A percentile compares a stretch with the other conserved stretches of the same genome.
phyloP scores from a whole-genome alignment of 306 rosid genomes.

The Rosa chinensis region DNA sequence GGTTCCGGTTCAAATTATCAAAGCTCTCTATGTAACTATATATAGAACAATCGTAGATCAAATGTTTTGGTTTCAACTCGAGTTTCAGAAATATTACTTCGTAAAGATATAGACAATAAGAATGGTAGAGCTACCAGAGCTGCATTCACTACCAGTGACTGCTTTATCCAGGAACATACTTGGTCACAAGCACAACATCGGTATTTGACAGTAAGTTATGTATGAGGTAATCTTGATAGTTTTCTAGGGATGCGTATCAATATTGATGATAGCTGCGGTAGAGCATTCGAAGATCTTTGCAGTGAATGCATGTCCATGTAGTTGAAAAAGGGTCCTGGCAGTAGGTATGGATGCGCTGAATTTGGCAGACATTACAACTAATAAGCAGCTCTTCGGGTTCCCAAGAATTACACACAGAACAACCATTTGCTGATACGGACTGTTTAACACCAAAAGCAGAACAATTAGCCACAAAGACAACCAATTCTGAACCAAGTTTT shows the following conservation, averaged over 20 bases:
- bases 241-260: conserved; percentile 11
- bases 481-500: conserved; percentile 26
- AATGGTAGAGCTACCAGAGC: background rate
- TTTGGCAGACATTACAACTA: conserved; percentile 49
- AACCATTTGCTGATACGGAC: conserved; percentile 41
- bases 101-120: background rate
- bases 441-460: conserved; percentile 29
- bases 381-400: conserved; percentile 80
- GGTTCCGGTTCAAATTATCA: background rate
- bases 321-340: conserved; percentile 80
- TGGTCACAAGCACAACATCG: conserved; percentile 3
- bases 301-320: conserved; percentile 81
- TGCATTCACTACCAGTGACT: background rate
- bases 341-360: conserved; percentile 48
- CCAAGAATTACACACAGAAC: conserved; percentile 54
- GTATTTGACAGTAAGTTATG: background rate
- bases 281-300: conserved; percentile 64
- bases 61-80: background rate
- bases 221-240: background rate
- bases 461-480: conserved; percentile 19
- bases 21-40: background rate
- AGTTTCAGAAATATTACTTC: background rate
- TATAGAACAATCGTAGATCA: background rate
- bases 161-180: background rate
- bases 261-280: conserved; percentile 25